phyloP scores from a whole-genome alignment of 768 basidiomycete genomes.

The Leccinum boreale region DNA sequence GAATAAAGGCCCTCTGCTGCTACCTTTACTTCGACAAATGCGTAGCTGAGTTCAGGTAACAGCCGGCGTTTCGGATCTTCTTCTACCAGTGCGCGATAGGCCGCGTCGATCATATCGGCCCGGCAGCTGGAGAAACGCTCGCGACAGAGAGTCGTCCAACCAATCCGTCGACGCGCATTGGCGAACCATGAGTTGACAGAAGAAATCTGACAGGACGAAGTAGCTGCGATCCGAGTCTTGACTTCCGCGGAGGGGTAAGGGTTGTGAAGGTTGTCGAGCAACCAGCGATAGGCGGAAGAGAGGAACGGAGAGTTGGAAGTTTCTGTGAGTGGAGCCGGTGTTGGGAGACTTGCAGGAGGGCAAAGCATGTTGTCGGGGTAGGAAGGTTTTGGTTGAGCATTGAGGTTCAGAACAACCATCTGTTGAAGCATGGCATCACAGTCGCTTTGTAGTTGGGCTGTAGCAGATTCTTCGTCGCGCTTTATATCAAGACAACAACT shows the following conservation, averaged over 20 bases:
- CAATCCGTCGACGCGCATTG: slow-evolving; percentile 46
- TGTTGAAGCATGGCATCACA: slow-evolving; percentile 5
- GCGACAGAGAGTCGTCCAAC: slow-evolving; percentile 45
- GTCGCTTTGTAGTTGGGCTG: neutral
- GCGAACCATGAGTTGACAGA: slow-evolving; percentile 48
- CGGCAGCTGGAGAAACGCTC: slow-evolving; percentile 24
- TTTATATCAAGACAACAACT: slow-evolving; percentile 6
- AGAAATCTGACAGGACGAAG: slow-evolving; percentile 17
- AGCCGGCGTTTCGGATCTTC: slow-evolving; percentile 14
- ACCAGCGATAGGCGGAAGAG: slow-evolving; percentile 37
- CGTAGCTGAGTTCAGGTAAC: slow-evolving; percentile 12
- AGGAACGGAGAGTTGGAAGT: neutral
- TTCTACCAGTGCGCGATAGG: slow-evolving; percentile 26
- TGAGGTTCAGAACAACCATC: neutral
- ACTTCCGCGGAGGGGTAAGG: slow-evolving; percentile 44
- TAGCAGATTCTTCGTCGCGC: neutral
- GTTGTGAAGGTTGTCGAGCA: slow-evolving; percentile 45
- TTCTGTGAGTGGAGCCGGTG: neutral
- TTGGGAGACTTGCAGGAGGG: neutral
- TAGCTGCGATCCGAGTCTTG: slow-evolving; percentile 24
- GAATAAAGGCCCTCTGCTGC: slow-evolving; percentile 32
- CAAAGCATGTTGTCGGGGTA: neutral
- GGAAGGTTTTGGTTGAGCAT: neutral
- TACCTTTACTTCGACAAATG: slow-evolving; percentile 32
- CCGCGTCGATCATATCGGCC: slow-evolving; percentile 27